phyloP scores from a whole-genome alignment of 108 stramenopile species.

The Cyclotella choctawhatcheeana region DNA sequence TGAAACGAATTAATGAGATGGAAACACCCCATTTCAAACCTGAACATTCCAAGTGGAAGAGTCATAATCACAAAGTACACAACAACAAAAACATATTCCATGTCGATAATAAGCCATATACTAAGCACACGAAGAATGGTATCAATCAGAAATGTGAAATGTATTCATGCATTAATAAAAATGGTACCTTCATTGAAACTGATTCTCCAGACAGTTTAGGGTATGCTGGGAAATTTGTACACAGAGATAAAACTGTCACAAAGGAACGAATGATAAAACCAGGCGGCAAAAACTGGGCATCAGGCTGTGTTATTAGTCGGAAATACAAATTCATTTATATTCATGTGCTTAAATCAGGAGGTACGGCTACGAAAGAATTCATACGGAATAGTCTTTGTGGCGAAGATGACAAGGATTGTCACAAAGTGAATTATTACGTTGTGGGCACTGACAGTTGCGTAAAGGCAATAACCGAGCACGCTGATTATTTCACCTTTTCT shows the following conservation, averaged over 20 bases:
- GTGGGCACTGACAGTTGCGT: slow-evolving; percentile 25
- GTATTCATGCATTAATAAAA: slow-evolving; percentile 29
- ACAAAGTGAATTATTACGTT: slow-evolving; percentile 13
- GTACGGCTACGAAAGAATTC: slow-evolving; percentile 46
- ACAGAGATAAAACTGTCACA: slow-evolving; percentile 11
- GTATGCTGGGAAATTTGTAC: slow-evolving; percentile 40
- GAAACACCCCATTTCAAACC: no score
- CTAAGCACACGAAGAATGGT: no score
- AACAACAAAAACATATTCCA: no score
- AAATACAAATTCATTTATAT: slow-evolving; percentile 53
- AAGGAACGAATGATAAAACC: slow-evolving; percentile 3
- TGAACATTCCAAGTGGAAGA: no score
- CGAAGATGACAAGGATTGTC: slow-evolving; percentile 23
- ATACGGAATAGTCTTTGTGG: slow-evolving; percentile 48
- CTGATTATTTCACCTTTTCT: slow-evolving; percentile 47
- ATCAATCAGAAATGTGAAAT: slow-evolving; percentile 25
- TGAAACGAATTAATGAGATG: no score
- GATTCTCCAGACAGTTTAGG: slow-evolving; percentile 10
- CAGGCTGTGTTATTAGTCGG: slow-evolving; percentile 44
- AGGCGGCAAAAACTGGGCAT: slow-evolving; percentile 34
- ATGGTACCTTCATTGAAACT: slow-evolving; percentile 9
- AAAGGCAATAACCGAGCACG: slow-evolving; percentile 17
- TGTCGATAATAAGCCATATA: no score
- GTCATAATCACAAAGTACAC: no score
- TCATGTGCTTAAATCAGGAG: slow-evolving; percentile 52